These are phyloP conservation scores for Lactifluus pinguis DNA, from an alignment of 768 basidiomycete genomes.

Conservation along the genomic window DNA sequence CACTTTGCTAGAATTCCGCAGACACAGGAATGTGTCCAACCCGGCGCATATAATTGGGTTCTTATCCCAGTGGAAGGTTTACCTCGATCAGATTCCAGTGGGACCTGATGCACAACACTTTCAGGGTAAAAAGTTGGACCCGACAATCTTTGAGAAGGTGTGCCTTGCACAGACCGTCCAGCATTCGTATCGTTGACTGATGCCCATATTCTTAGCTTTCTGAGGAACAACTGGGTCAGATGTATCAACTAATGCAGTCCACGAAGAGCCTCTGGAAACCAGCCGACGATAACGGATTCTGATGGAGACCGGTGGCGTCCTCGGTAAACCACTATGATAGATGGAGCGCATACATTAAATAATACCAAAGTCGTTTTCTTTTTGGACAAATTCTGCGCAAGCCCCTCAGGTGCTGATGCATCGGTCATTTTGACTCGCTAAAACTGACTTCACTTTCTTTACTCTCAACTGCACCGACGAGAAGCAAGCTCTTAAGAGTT, in stretches of 20 bases:
- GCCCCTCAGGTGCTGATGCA: too few species aligned
- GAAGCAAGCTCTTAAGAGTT: too few species aligned
- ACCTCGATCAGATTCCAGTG: conserved; percentile 63
- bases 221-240: conserved; percentile 80
- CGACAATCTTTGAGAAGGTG: conserved; percentile 71
- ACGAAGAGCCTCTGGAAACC: conserved; percentile 84
- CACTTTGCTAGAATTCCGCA: conserved; percentile 64
- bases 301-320: background rate
- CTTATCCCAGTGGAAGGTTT: conserved; percentile 90
- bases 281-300: conserved; percentile 18
- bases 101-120: conserved; percentile 40
- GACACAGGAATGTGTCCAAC: conserved; percentile 72
- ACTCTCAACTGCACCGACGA: too few species aligned
- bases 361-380: too few species aligned
- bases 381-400: too few species aligned
- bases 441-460: too few species aligned
- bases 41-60: conserved; percentile 91
- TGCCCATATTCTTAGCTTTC: conserved; percentile 54
- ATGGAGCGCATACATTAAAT: too few species aligned
- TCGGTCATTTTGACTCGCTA: too few species aligned
- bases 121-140: conserved; percentile 58
- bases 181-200: background rate
- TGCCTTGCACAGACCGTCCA: conserved; percentile 1
- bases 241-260: conserved; percentile 92
- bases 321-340: background rate